phyloP scores from a whole-genome alignment of 75 land plant species.

The Selaginella moellendorffii region DNA sequence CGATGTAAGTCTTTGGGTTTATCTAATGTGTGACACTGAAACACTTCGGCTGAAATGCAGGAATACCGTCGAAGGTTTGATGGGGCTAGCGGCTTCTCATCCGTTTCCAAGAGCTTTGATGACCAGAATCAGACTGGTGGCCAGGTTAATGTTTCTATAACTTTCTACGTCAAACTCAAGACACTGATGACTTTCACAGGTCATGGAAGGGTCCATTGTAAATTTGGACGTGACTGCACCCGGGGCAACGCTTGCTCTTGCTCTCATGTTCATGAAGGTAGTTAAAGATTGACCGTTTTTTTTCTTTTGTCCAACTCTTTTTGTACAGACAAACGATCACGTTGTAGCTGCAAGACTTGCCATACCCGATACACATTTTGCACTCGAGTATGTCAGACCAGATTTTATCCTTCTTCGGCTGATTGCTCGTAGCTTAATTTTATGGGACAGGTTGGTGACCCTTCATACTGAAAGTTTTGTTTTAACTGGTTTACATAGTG shows the following conservation, averaged over 20 bases:
- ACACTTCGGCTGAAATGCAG: not conserved
- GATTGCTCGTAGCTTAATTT: conserved; percentile 80
- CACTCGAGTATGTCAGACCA: conserved; percentile 94
- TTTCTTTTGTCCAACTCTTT: conserved; percentile 1
- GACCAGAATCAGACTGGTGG: conserved; percentile 12
- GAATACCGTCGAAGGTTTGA: conserved; percentile 1
- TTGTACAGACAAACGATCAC: conserved; percentile 68
- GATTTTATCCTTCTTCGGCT: conserved; percentile 90
- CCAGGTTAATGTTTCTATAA: conserved; percentile 1
- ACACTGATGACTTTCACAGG: conserved; percentile 19
- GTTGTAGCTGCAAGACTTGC: conserved; percentile 65
- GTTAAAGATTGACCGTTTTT: not conserved
- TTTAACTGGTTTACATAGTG: conserved; percentile 21
- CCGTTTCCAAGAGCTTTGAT: not conserved
- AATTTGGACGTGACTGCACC: conserved; percentile 98
- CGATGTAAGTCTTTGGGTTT: conserved; percentile 41
- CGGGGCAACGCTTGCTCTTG: conserved; percentile 90
- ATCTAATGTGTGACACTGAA: not conserved
- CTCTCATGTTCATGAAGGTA: conserved; percentile 89
- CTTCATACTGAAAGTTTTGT: not conserved
- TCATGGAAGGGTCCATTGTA: conserved; percentile 64
- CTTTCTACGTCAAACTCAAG: too few relatives aligned
- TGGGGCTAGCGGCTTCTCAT: not conserved
- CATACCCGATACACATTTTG: conserved; percentile 73
- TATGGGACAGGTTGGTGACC: conserved; percentile 76